These are phyloP conservation scores for Moesziomyces globuligerus DNA, from an alignment of 1,284 basidiomycete genomes.

Conservation along the genomic window DNA sequence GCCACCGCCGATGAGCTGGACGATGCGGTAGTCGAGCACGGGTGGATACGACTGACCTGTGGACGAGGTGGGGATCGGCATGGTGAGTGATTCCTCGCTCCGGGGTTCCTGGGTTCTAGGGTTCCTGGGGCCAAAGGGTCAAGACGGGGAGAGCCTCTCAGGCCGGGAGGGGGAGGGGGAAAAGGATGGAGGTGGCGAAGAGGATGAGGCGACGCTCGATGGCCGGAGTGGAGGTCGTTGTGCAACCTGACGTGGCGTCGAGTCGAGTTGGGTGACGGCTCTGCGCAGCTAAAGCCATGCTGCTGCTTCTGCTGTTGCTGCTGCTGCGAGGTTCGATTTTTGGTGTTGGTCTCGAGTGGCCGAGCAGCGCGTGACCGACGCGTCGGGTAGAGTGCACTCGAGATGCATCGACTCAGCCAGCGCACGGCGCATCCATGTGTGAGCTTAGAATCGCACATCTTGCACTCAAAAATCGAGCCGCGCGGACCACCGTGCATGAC, in stretches of 20 bases:
- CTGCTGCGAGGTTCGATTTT: background rate
- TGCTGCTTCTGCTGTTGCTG: background rate
- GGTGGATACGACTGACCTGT: conserved; percentile 61
- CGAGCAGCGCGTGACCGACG: background rate
- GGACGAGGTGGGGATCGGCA: conserved; percentile 61
- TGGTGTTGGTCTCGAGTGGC: background rate
- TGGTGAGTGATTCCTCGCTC: conserved; percentile 1
- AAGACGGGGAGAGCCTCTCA: background rate
- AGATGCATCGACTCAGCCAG: conserved; percentile 5
- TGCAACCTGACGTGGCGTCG: no score
- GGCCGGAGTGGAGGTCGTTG: no score
- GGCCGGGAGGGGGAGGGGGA: background rate
- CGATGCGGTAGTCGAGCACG: conserved; percentile 62
- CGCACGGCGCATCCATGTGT: background rate
- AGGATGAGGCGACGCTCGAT: no score
- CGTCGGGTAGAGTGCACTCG: background rate
- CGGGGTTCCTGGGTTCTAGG: no score
- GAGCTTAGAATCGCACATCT: background rate
- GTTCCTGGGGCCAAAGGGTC: no score
- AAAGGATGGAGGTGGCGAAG: background rate
- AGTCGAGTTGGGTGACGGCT: no score
- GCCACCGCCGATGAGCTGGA: conserved; percentile 65
- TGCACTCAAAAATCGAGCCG: background rate
- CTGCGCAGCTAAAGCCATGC: no score
- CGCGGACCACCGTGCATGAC: background rate